These are phyloP conservation scores for Arthrobotrys iridis DNA, from an alignment of 2,329 filamentous ascomycete species.

Conservation along the genomic window DNA sequence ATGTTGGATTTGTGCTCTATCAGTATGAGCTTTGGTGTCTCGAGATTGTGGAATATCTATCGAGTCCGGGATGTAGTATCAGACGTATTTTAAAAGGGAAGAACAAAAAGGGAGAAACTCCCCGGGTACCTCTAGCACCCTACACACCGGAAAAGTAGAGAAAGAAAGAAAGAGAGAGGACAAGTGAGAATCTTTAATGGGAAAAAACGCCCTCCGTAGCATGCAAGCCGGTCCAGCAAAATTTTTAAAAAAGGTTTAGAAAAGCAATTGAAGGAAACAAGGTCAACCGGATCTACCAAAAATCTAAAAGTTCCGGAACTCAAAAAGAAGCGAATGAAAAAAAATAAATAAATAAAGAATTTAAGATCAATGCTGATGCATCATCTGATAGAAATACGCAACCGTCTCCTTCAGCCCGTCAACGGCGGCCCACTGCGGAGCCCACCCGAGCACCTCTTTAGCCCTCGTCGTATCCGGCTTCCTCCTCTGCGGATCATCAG, in stretches of 20 bases:
- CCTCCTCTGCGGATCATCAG: slow-evolving; percentile 57
- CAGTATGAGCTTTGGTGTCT: background rate
- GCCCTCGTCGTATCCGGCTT: slow-evolving; percentile 59
- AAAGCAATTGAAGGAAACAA: background rate
- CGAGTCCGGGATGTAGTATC: no score
- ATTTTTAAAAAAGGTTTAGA: background rate
- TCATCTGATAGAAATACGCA: slow-evolving; percentile 44
- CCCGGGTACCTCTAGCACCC: slow-evolving; percentile 13
- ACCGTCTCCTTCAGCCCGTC: slow-evolving; percentile 59
- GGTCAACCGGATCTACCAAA: background rate
- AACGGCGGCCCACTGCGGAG: slow-evolving; percentile 56
- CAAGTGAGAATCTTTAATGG: no score
- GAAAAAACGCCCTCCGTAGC: slow-evolving; percentile 12
- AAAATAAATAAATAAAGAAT: background rate
- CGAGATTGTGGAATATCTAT: no score
- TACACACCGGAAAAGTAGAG: slow-evolving; percentile 1
- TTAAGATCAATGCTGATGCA: slow-evolving; percentile 19
- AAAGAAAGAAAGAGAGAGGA: no score
- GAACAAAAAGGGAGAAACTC: background rate
- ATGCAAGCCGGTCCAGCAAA: slow-evolving; percentile 3
- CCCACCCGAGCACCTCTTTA: slow-evolving; percentile 58
- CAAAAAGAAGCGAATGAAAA: background rate
- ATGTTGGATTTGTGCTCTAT: no score
- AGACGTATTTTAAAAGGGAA: background rate
- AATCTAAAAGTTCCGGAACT: background rate